These are phyloP conservation scores for Mollisiaceae sp. DNA, from an alignment of 2,329 filamentous ascomycete genomes.

Conservation along the genomic window DNA sequence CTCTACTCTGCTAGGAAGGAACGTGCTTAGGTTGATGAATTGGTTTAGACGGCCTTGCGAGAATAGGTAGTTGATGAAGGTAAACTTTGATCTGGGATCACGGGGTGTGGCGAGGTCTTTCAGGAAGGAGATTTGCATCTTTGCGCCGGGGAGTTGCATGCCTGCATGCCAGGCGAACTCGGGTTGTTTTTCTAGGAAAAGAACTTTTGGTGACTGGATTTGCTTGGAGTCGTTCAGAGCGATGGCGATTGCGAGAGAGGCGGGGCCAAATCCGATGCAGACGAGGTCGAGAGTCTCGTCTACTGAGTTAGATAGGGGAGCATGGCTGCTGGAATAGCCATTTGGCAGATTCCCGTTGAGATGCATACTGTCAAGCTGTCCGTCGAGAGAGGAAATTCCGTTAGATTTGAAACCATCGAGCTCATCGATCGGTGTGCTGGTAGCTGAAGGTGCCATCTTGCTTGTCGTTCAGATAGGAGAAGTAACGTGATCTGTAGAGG, in stretches of 20 bases:
- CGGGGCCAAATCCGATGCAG: slow-evolving; percentile 92
- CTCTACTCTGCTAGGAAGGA: slow-evolving; percentile 83
- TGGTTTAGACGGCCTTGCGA: slow-evolving; percentile 79
- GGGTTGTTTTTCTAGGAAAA: slow-evolving; percentile 86
- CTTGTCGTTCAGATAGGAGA: not conserved
- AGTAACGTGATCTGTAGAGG: slow-evolving; percentile 17
- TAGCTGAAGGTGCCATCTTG: slow-evolving; percentile 39
- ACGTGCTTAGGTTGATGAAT: slow-evolving; percentile 90
- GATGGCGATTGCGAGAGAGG: slow-evolving; percentile 86
- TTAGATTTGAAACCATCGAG: slow-evolving; percentile 12
- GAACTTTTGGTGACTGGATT: slow-evolving; percentile 64
- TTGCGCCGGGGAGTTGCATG: slow-evolving; percentile 90
- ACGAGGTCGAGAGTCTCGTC: slow-evolving; percentile 71
- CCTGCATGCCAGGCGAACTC: slow-evolving; percentile 92
- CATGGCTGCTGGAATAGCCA: slow-evolving; percentile 2
- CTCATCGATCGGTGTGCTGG: slow-evolving; percentile 29
- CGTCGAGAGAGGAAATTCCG: slow-evolving; percentile 10
- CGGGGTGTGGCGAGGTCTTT: slow-evolving; percentile 92
- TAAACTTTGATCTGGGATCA: slow-evolving; percentile 88
- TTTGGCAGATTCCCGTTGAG: slow-evolving; percentile 18
- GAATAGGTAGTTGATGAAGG: slow-evolving; percentile 94
- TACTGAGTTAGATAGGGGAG: not conserved
- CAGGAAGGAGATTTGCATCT: slow-evolving; percentile 98
- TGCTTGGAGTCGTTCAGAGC: slow-evolving; percentile 80
- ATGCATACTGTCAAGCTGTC: slow-evolving; percentile 12